A percentile compares a stretch with the other conserved stretches of the same genome.
phyloP scores from a whole-genome alignment of 2,329 filamentous ascomycete species.

The Verticillium zaregamsianum region DNA sequence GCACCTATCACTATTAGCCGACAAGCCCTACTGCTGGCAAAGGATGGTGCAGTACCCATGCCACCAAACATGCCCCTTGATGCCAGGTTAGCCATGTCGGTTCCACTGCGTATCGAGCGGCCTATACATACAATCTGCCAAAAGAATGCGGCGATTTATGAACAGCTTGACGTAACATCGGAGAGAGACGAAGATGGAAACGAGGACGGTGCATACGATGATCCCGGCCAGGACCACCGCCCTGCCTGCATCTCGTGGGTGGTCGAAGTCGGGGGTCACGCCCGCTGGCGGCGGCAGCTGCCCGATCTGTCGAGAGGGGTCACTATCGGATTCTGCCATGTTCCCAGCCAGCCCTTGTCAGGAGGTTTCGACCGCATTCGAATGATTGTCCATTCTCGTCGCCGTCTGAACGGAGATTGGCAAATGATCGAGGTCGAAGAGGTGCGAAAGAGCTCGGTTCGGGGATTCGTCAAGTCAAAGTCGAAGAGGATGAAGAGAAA shows the following conservation, averaged over 20 bases:
- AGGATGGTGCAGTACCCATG: conserved; percentile 4
- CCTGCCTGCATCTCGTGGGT: conserved; percentile 12
- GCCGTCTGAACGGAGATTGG: neutral
- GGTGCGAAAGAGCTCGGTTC: neutral
- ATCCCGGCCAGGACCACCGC: conserved; percentile 10
- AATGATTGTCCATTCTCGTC: neutral
- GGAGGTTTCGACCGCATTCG: neutral
- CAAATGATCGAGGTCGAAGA: neutral
- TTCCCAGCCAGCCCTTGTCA: conserved; percentile 1
- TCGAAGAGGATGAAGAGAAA: neutral
- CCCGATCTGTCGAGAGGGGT: conserved; percentile 4
- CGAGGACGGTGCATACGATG: conserved; percentile 9
- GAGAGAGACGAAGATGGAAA: conserved; percentile 10
- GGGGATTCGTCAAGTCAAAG: neutral
- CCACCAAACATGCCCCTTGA: conserved; percentile 5
- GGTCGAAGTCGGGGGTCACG: conserved; percentile 14
- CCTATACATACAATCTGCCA: neutral
- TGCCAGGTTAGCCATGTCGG: neutral
- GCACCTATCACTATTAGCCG: neutral
- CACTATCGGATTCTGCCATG: neutral
- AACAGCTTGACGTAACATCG: conserved; percentile 14
- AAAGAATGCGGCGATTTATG: neutral
- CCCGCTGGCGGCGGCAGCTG: conserved; percentile 17
- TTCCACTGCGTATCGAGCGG: neutral
- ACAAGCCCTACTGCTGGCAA: too few relatives aligned